phyloP scores from a whole-genome alignment of 306 rosid species.

The Delonix regia region DNA sequence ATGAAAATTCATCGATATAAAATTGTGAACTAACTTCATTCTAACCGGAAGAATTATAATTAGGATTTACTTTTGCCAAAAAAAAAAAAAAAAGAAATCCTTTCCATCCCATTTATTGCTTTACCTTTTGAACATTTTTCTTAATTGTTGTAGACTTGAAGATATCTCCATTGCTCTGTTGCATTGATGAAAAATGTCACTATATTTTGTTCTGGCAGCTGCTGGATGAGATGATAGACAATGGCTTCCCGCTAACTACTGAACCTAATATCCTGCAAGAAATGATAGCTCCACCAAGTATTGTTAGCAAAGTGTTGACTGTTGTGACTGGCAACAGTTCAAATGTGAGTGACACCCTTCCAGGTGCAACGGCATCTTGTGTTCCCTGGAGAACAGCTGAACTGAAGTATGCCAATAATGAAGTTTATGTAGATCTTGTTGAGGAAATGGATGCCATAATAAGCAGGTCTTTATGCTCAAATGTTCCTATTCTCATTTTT shows the following conservation, averaged over 20 bases:
- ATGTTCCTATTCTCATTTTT: constrained; percentile 23
- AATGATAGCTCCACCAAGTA: constrained; percentile 94
- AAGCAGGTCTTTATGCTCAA: constrained; percentile 60
- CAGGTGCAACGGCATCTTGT: constrained; percentile 75
- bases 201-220: constrained; percentile 57
- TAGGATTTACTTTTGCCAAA: background rate
- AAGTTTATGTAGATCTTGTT: constrained; percentile 86
- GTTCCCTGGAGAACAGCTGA: constrained; percentile 88
- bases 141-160: background rate
- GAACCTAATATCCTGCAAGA: constrained; percentile 90
- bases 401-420: constrained; percentile 76
- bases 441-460: constrained; percentile 90
- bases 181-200: constrained; percentile 14
- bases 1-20: background rate
- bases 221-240: constrained; percentile 99
- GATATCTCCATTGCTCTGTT: background rate
- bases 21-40: background rate
- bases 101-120: background rate
- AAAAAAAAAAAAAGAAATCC: background rate
- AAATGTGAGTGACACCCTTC: constrained; percentile 87
- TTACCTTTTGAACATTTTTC: background rate
- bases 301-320: constrained; percentile 88
- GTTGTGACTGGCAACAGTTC: constrained; percentile 93
- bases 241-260: constrained; percentile 95
- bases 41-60: background rate